These are phyloP conservation scores for Microstegium vimineum DNA, from an alignment of 176 grass and related monocot species.

Conservation along the genomic window DNA sequence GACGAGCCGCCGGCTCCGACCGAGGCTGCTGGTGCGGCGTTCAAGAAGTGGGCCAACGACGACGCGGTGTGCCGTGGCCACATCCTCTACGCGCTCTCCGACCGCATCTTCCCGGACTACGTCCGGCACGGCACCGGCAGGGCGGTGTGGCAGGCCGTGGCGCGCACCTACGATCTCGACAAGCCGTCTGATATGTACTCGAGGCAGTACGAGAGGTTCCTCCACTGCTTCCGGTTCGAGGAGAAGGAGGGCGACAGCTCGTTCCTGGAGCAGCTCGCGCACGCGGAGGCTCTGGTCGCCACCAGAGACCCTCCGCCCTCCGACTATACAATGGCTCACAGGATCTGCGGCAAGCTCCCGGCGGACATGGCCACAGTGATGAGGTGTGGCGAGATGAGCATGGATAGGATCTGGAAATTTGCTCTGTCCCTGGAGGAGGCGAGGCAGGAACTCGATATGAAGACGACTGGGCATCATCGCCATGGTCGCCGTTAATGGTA, in stretches of 20 bases:
- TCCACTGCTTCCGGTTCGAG: not conserved
- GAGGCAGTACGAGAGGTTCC: not conserved
- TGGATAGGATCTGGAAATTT: not conserved
- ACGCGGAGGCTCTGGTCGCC: not conserved
- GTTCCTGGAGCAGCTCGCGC: conserved; percentile 21
- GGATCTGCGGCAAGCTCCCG: not conserved
- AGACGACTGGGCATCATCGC: not conserved
- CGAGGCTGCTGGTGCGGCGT: not conserved
- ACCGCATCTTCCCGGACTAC: conserved; percentile 33
- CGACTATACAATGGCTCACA: not conserved
- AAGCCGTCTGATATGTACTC: too few relatives aligned
- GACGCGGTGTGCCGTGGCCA: conserved; percentile 43
- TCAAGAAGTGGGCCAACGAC: conserved; percentile 4
- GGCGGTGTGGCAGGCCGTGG: conserved; percentile 31
- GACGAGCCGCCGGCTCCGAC: not conserved
- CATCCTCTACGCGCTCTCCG: conserved; percentile 34
- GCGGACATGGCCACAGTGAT: not conserved
- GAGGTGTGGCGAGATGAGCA: not conserved
- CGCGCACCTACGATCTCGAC: conserved; percentile 4
- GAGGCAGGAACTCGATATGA: not conserved
- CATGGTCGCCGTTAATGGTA: not conserved
- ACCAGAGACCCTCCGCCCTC: not conserved
- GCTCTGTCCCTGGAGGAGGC: not conserved
- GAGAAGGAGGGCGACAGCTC: not conserved
- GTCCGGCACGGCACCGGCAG: conserved; percentile 16